Conservation (phyloP, 768 basidiomycete genomes). For the Auricularia sp. region DNA sequence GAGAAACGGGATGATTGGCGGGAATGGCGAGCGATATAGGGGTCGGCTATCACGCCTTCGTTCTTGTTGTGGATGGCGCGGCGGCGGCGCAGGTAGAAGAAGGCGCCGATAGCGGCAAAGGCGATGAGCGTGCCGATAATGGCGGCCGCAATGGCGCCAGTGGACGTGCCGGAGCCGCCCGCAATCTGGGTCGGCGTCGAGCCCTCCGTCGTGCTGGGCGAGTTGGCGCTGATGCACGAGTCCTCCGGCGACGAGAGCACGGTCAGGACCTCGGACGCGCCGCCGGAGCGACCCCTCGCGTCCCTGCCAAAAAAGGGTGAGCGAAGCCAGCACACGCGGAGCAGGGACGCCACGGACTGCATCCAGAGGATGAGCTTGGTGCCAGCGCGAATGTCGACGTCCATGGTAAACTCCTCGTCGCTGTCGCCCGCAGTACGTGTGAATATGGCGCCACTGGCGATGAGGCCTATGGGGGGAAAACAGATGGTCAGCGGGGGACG, state of each 20-base stretch:
- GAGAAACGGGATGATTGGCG: neutral
- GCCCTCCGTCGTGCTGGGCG: slow-evolving; percentile 22
- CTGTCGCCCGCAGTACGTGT: slow-evolving; percentile 31
- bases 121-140: slow-evolving; percentile 37
- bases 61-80: no score
- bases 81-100: slow-evolving; percentile 23
- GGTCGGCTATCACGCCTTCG: neutral
- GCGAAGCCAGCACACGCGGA: neutral
- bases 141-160: slow-evolving; percentile 16
- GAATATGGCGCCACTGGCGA: slow-evolving; percentile 50
- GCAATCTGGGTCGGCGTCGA: slow-evolving; percentile 17
- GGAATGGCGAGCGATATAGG: neutral
- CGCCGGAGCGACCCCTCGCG: slow-evolving; percentile 40
- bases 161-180: slow-evolving; percentile 39
- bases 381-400: slow-evolving; percentile 43
- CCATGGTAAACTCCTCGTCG: slow-evolving; percentile 39
- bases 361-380: slow-evolving; percentile 42
- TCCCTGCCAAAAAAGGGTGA: slow-evolving; percentile 29
- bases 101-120: slow-evolving; percentile 37
- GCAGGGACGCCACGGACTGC: slow-evolving; percentile 10
- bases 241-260: slow-evolving; percentile 39
- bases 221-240: slow-evolving; percentile 41
- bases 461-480: slow-evolving; percentile 34
- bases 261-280: slow-evolving; percentile 41
- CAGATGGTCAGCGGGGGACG: neutral